A percentile compares a stretch with the other conserved stretches of the same genome.
phyloP scores from a whole-genome alignment of 306 rosid genomes.

The Dryas octopetala region DNA sequence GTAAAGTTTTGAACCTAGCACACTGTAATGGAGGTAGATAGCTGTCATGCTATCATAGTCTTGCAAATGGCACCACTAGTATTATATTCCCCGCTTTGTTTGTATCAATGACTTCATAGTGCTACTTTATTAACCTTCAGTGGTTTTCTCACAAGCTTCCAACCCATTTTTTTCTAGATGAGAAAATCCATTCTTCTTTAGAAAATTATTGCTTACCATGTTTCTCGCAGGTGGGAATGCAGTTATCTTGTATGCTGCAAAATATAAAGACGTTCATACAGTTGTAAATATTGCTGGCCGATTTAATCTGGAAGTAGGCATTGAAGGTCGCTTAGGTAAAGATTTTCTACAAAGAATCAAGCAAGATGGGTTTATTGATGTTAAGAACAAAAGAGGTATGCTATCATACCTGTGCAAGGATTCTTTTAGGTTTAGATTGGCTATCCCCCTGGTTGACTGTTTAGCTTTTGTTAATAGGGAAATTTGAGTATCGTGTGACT shows the following conservation, averaged over 20 bases:
- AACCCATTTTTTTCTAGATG: too few relatives aligned
- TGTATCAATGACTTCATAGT: neutral
- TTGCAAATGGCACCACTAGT: neutral
- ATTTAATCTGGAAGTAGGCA: slow-evolving; percentile 69
- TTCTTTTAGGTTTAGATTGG: slow-evolving; percentile 16
- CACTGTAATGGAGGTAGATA: neutral
- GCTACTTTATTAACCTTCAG: neutral
- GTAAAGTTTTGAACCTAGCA: neutral
- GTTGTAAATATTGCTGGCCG: slow-evolving; percentile 90
- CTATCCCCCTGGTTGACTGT: neutral
- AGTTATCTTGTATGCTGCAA: slow-evolving; percentile 78
- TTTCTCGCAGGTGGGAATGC: slow-evolving; percentile 80
- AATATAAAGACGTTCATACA: slow-evolving; percentile 52
- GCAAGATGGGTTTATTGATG: slow-evolving; percentile 73
- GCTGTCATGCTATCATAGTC: neutral
- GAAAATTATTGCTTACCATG: slow-evolving; percentile 3
- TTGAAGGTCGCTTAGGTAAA: slow-evolving; percentile 83
- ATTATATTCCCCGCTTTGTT: neutral
- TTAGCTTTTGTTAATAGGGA: slow-evolving; percentile 43
- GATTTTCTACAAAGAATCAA: slow-evolving; percentile 69
- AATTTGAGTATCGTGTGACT: slow-evolving; percentile 60
- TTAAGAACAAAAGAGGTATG: slow-evolving; percentile 75
- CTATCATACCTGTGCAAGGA: neutral
- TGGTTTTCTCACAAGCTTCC: too few relatives aligned
- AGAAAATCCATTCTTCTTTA: neutral